phyloP scores from a whole-genome alignment of 2,329 filamentous ascomycete genomes.

The Fusarium decemcellulare region DNA sequence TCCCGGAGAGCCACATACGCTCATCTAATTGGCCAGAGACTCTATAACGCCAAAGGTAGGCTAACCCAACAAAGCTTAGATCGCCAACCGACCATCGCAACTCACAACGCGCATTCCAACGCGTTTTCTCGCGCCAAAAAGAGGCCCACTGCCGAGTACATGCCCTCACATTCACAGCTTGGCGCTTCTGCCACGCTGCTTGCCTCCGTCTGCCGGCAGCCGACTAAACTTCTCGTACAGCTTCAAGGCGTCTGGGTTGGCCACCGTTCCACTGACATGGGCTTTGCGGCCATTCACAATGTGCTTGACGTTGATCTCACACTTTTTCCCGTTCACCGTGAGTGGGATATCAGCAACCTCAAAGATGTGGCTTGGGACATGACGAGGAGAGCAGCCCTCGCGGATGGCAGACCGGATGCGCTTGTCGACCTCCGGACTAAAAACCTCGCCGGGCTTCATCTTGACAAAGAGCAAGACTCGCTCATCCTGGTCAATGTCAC shows the following conservation, averaged over 20 bases:
- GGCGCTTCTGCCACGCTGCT: too few species aligned
- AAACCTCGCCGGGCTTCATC: not conserved
- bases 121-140: too few species aligned
- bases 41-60: too few species aligned
- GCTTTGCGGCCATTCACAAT: conserved; percentile 8
- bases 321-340: conserved; percentile 30
- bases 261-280: conserved; percentile 17
- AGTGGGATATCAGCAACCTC: conserved; percentile 22
- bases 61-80: too few species aligned
- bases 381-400: not conserved
- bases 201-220: too few species aligned
- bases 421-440: not conserved
- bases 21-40: too few species aligned
- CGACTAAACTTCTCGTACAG: conserved; percentile 6
- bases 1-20: too few species aligned
- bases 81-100: too few species aligned
- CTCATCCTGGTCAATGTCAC: not conserved
- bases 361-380: conserved; percentile 23
- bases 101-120: too few species aligned
- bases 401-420: not conserved
- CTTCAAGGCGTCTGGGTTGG: conserved; percentile 11
- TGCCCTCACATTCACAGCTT: too few species aligned
- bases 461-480: not conserved
- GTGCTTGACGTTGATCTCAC: conserved; percentile 31
- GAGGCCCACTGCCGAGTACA: too few species aligned